Conservation (phyloP, 345 rosid species). For the Bruguiera gymnorhiza region DNA sequence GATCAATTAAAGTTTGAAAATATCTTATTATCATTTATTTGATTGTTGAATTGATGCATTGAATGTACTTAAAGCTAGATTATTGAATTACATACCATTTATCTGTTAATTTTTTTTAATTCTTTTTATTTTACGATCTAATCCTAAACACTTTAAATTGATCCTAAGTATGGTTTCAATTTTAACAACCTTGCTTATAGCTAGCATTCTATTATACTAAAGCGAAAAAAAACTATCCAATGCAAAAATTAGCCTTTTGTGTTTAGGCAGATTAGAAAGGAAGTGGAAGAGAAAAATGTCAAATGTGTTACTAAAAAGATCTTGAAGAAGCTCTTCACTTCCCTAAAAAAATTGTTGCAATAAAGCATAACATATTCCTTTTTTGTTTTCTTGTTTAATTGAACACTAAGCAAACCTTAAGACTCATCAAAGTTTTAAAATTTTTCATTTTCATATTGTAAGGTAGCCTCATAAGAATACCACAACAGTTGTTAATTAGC, state of each 20-base stretch:
- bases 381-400: neutral
- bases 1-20: no score
- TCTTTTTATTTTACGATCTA: no score
- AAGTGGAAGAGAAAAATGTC: slow-evolving; percentile 6
- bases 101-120: no score
- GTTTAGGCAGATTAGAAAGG: neutral
- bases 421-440: neutral
- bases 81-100: no score
- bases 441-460: neutral
- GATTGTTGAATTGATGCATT: no score
- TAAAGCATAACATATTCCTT: neutral
- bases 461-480: neutral
- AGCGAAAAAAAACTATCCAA: neutral
- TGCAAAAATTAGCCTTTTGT: neutral
- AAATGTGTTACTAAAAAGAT: slow-evolving; percentile 16
- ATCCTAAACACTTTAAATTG: no score
- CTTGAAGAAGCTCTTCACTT: neutral
- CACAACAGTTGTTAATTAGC: no score
- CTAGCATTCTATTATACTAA: slow-evolving; percentile 8
- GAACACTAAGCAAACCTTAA: neutral
- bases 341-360: neutral
- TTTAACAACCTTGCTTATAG: neutral
- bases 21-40: no score
- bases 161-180: no score
- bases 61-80: no score